phyloP scores from a whole-genome alignment of 805 yeast species.

The Ogataea pignaliae region DNA sequence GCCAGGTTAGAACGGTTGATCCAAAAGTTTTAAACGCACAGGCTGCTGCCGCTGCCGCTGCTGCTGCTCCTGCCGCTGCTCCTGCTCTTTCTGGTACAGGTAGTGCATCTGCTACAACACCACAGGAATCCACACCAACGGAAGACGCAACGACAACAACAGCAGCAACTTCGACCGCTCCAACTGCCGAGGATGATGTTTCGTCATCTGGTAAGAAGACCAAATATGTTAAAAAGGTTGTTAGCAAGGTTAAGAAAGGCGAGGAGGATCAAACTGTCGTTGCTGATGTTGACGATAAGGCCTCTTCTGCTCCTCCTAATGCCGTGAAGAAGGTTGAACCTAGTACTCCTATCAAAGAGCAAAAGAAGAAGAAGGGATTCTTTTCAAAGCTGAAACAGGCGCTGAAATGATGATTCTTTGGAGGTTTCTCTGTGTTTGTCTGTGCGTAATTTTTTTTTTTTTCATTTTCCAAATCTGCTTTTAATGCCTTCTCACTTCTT shows the following conservation, averaged over 20 bases:
- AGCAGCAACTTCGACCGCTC: constrained; percentile 12
- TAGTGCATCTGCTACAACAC: constrained; percentile 30
- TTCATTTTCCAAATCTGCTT: too few relatives aligned
- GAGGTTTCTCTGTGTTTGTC: background rate
- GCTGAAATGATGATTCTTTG: constrained; percentile 22
- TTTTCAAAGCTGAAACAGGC: constrained; percentile 39
- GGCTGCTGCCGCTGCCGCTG: constrained; percentile 29
- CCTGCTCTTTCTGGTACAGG: constrained; percentile 5
- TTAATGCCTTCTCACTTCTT: background rate
- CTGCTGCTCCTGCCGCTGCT: constrained; percentile 36
- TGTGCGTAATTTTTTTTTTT: too few relatives aligned
- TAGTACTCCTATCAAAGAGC: constrained; percentile 8
- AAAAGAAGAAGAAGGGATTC: constrained; percentile 38
- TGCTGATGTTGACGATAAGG: constrained; percentile 8
- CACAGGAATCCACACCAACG: too few relatives aligned
- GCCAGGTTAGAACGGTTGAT: constrained; percentile 51
- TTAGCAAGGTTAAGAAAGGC: constrained; percentile 27
- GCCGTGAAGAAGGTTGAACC: constrained; percentile 7
- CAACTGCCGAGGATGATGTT: constrained; percentile 2
- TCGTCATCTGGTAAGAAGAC: constrained; percentile 14
- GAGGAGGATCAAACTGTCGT: constrained; percentile 9
- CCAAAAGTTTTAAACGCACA: constrained; percentile 53
- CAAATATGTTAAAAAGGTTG: constrained; percentile 30
- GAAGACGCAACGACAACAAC: constrained; percentile 6
- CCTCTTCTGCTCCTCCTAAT: constrained; percentile 7